These are phyloP conservation scores for Russula ochroleuca DNA, from an alignment of 768 basidiomycete species.

Conservation along the genomic window DNA sequence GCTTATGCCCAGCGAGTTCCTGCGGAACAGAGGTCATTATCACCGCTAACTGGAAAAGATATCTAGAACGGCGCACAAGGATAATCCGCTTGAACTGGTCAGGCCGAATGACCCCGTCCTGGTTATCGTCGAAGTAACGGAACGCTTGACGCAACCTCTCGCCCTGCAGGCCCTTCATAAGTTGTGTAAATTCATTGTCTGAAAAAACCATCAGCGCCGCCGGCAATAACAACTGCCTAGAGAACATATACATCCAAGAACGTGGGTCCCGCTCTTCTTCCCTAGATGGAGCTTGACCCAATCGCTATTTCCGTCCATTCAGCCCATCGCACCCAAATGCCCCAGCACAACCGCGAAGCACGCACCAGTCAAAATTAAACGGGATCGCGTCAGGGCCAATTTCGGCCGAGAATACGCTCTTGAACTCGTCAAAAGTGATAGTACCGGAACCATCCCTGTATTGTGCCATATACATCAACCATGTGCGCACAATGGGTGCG, in stretches of 20 bases:
- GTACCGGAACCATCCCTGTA: constrained; percentile 83
- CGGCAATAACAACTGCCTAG: neutral
- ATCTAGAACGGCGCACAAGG: constrained; percentile 50
- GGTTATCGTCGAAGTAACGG: constrained; percentile 81
- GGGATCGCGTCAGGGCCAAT: constrained; percentile 78
- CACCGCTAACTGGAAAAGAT: neutral
- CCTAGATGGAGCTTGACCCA: constrained; percentile 98
- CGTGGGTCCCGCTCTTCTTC: constrained; percentile 84
- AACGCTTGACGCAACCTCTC: constrained; percentile 97
- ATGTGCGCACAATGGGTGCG: constrained; percentile 10
- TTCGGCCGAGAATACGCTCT: constrained; percentile 81
- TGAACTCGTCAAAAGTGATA: constrained; percentile 94
- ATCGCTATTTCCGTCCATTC: constrained; percentile 47
- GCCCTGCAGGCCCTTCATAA: constrained; percentile 98
- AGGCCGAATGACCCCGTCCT: constrained; percentile 90
- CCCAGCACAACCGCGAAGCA: constrained; percentile 25
- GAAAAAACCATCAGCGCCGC: constrained; percentile 22
- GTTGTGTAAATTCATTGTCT: constrained; percentile 96
- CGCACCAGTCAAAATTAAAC: constrained; percentile 90
- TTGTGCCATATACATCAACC: neutral
- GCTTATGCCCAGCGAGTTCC: constrained; percentile 97
- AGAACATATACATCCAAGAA: constrained; percentile 71
- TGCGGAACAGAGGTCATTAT: constrained; percentile 33
- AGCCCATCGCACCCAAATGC: neutral
- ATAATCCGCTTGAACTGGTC: constrained; percentile 96